Evolutionary conservation across 805 yeast species (phyloP).

Genomic region (Candida sanyiensis): DNA sequence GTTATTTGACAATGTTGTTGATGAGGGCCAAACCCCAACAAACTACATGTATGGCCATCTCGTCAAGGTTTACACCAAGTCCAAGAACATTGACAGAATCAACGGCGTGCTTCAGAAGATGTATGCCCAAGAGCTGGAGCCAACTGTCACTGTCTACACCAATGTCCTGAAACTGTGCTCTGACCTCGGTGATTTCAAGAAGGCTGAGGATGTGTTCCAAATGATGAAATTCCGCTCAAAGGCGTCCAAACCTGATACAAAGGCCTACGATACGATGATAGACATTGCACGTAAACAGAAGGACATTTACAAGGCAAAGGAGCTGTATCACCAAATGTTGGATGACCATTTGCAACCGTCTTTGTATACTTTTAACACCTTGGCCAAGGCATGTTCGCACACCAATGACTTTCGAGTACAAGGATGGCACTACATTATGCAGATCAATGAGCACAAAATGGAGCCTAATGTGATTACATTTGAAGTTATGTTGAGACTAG

Average conservation of each 20-base stretch:
- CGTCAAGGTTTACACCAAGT: constrained; percentile 38
- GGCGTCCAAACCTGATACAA: constrained; percentile 58
- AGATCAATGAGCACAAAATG: constrained; percentile 45
- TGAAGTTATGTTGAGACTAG: constrained; percentile 66
- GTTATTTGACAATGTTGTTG: constrained; percentile 24
- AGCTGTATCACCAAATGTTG: constrained; percentile 67
- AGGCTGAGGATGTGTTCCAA: constrained; percentile 72
- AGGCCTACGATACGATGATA: constrained; percentile 68
- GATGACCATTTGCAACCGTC: constrained; percentile 33
- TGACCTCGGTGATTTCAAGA: constrained; percentile 41
- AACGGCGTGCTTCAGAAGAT: constrained; percentile 16
- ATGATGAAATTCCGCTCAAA: constrained; percentile 76
- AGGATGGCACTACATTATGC: constrained; percentile 78
- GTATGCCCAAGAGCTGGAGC: constrained; percentile 31
- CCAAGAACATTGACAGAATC: constrained; percentile 21
- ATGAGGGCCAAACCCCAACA: constrained; percentile 25
- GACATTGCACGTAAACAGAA: constrained; percentile 55
- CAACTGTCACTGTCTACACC: constrained; percentile 44
- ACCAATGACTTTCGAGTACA: constrained; percentile 39
- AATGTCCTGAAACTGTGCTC: constrained; percentile 59
- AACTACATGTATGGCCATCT: constrained; percentile 37
- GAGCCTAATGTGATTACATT: constrained; percentile 42
- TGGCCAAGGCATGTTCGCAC: constrained; percentile 66
- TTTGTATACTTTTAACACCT: constrained; percentile 42
- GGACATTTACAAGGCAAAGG: constrained; percentile 69